Conservation (phyloP, 768 basidiomycete species). For the Guyanaporus albipodus region DNA sequence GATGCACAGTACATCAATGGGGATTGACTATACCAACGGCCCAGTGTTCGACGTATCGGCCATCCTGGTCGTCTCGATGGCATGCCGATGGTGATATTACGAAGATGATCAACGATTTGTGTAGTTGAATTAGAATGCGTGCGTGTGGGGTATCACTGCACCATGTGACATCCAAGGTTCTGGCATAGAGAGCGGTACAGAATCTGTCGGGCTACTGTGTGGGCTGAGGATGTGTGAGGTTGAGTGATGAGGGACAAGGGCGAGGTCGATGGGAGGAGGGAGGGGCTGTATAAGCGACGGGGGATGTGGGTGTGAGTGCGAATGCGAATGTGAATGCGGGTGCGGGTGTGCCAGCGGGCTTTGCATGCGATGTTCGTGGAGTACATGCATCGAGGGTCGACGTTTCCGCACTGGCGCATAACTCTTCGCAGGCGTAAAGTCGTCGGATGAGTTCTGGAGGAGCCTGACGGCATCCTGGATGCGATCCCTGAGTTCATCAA, state of each 20-base stretch:
- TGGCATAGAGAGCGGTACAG: constrained; percentile 16
- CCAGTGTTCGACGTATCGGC: no score
- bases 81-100: not conserved
- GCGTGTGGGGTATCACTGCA: not conserved
- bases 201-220: constrained; percentile 5
- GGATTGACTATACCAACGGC: not conserved
- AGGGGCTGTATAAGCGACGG: not conserved
- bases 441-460: constrained; percentile 18
- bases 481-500: constrained; percentile 43
- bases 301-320: not conserved
- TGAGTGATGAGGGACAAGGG: not conserved
- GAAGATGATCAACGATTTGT: constrained; percentile 16
- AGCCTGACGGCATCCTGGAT: constrained; percentile 51
- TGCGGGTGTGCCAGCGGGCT: no score
- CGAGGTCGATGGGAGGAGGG: constrained; percentile 2
- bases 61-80: no score
- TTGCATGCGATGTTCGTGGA: not conserved
- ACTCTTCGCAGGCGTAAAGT: constrained; percentile 2
- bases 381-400: constrained; percentile 9
- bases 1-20: constrained; percentile 6
- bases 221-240: constrained; percentile 9
- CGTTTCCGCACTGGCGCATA: constrained; percentile 3
- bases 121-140: constrained; percentile 8
- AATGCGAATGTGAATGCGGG: not conserved
- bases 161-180: constrained; percentile 22